Evolutionary conservation across 2,329 filamentous ascomycete genomes (phyloP).

Genomic region (Cryoendolithus antarcticus): DNA sequence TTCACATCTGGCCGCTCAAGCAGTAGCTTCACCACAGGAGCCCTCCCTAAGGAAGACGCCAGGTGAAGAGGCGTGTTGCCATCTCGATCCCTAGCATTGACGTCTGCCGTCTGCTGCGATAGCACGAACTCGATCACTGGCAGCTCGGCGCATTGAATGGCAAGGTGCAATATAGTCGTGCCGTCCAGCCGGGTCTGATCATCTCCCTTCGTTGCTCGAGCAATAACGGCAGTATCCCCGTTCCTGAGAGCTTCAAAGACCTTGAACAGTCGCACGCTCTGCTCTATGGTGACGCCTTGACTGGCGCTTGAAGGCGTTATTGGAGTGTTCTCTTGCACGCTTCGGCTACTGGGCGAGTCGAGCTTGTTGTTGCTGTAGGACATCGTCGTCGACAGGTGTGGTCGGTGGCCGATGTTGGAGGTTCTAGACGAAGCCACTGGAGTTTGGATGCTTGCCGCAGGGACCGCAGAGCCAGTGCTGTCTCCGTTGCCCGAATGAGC

Average conservation of each 20-base stretch:
- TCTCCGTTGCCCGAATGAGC: background rate
- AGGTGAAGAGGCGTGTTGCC: conserved; percentile 90
- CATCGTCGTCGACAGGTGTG: conserved; percentile 26
- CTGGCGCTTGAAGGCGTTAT: conserved; percentile 14
- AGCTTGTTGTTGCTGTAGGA: conserved; percentile 13
- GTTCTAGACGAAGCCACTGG: conserved; percentile 16
- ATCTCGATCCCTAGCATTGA: conserved; percentile 84
- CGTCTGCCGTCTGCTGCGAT: conserved; percentile 49
- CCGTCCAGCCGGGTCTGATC: conserved; percentile 48
- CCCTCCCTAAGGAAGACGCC: conserved; percentile 70
- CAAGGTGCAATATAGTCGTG: conserved; percentile 82
- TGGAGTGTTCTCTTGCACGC: conserved; percentile 9
- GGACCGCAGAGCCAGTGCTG: background rate
- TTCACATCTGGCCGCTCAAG: conserved; percentile 76
- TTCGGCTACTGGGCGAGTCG: conserved; percentile 8
- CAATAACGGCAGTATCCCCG: conserved; percentile 83
- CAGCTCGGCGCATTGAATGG: conserved; percentile 87
- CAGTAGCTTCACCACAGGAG: conserved; percentile 67
- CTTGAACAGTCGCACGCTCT: conserved; percentile 87
- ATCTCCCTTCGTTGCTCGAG: conserved; percentile 58
- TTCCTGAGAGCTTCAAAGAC: conserved; percentile 85
- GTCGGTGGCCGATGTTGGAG: conserved; percentile 16
- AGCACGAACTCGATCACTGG: conserved; percentile 92
- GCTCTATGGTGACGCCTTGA: conserved; percentile 53
- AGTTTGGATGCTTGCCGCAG: conserved; percentile 27